Evolutionary conservation across 176 grass and related monocot species (phyloP).

Genomic region (Guadua angustifolia): DNA sequence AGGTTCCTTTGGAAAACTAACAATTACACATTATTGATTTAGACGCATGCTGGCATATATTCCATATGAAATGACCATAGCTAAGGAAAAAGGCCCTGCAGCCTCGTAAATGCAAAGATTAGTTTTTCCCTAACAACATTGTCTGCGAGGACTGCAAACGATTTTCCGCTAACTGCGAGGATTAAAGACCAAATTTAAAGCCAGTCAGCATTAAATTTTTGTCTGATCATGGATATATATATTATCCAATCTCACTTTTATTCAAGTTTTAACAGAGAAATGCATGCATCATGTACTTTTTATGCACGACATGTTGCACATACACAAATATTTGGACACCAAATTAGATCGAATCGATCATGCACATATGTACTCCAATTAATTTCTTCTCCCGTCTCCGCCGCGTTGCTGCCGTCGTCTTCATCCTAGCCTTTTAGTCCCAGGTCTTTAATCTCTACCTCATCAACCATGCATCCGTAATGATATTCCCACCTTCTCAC

Average conservation of each 20-base stretch:
- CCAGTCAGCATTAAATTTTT: not conserved
- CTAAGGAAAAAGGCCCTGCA: not conserved
- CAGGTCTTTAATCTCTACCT: not conserved
- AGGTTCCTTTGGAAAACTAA: slow-evolving; percentile 1
- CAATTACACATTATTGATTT: not conserved
- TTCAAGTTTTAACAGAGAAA: not conserved
- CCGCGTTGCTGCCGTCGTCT: not conserved
- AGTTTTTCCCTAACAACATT: not conserved
- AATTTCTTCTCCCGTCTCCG: not conserved
- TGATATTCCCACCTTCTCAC: not conserved
- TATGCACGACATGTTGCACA: not conserved
- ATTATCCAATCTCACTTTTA: not conserved
- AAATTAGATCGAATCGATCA: slow-evolving; percentile 21
- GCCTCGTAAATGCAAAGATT: not conserved
- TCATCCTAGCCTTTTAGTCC: not conserved
- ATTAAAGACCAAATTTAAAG: not conserved
- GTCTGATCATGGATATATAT: not conserved
- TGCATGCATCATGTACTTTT: not conserved
- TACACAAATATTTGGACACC: slow-evolving; percentile 2
- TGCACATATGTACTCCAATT: not conserved
- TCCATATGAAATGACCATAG: not conserved
- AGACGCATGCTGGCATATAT: not conserved
- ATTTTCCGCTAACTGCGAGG: not conserved
- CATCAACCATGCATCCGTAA: not conserved
- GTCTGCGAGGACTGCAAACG: not conserved